Conservation (phyloP, 169 alveolate species). For the Theileria orientalis region DNA sequence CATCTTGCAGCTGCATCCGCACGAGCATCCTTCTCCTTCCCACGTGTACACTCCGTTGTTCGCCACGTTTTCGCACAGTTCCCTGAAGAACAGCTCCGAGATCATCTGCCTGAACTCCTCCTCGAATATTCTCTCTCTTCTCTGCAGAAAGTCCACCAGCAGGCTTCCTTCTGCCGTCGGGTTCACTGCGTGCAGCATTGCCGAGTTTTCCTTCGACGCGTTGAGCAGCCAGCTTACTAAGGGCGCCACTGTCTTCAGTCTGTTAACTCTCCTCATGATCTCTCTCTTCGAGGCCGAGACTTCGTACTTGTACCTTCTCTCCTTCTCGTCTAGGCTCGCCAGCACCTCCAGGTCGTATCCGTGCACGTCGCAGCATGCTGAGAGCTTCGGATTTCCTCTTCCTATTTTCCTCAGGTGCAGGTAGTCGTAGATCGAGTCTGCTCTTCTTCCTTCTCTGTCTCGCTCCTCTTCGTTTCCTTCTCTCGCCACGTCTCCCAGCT, state of each 20-base stretch:
- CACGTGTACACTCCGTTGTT: conserved; percentile 35
- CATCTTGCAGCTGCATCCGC: conserved; percentile 52
- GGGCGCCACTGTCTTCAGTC: conserved; percentile 47
- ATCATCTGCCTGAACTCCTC: conserved; percentile 62
- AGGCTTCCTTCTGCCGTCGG: conserved; percentile 48
- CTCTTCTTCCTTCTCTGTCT: conserved; percentile 1
- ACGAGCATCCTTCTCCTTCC: conserved; percentile 40
- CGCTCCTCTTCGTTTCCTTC: conserved; percentile 4
- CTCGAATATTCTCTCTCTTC: conserved; percentile 57
- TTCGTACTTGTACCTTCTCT: background rate
- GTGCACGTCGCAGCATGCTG: conserved; percentile 52
- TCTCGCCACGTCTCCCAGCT: background rate
- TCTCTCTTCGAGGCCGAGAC: conserved; percentile 40
- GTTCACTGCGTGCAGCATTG: conserved; percentile 38
- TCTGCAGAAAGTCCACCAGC: conserved; percentile 55
- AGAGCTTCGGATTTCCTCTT: conserved; percentile 50
- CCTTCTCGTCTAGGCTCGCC: conserved; percentile 30
- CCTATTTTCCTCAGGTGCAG: conserved; percentile 36
- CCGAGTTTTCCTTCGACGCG: conserved; percentile 65
- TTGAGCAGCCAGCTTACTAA: conserved; percentile 53
- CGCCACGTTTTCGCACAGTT: conserved; percentile 58
- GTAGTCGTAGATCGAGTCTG: background rate
- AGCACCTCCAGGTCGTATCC: conserved; percentile 33
- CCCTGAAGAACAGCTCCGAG: conserved; percentile 54
- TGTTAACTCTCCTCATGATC: conserved; percentile 50